phyloP scores from a whole-genome alignment of 345 rosid genomes.

The Corymbia maculata region DNA sequence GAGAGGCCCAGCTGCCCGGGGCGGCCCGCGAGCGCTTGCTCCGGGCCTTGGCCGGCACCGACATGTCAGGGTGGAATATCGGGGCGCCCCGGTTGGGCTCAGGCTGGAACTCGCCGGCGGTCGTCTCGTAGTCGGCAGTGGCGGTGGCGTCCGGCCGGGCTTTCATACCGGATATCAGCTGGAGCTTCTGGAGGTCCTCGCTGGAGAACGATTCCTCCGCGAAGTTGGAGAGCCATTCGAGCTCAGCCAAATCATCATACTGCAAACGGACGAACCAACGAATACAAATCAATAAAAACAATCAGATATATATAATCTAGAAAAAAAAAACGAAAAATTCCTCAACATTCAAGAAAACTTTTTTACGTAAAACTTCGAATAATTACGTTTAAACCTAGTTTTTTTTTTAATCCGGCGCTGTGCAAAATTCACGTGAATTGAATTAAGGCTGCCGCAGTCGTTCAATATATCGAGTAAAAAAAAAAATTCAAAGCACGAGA shows the following conservation, averaged over 20 bases:
- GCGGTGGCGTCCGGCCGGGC: constrained; percentile 33
- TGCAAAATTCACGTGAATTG: not conserved
- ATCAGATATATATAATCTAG: not conserved
- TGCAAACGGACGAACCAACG: constrained; percentile 1
- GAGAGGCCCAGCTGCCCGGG: constrained; percentile 78
- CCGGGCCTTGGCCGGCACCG: constrained; percentile 89
- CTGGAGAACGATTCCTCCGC: constrained; percentile 94
- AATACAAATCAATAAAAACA: not conserved
- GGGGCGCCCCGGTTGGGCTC: constrained; percentile 6
- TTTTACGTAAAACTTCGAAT: not conserved
- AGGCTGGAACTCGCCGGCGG: constrained; percentile 20
- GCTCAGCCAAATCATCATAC: constrained; percentile 93
- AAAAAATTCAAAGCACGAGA: not conserved
- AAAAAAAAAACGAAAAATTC: not conserved
- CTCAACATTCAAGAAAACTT: not conserved
- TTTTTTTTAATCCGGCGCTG: not conserved
- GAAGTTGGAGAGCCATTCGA: constrained; percentile 93
- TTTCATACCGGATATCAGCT: constrained; percentile 67
- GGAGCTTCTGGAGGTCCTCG: constrained; percentile 76
- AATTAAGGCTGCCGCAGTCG: not conserved
- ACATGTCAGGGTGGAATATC: constrained; percentile 44
- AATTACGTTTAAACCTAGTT: not conserved
- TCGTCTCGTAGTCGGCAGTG: constrained; percentile 18
- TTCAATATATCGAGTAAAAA: not conserved
- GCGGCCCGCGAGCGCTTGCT: constrained; percentile 93